These are phyloP conservation scores for Candida multigemmis DNA, from an alignment of 805 yeast genomes.

Conservation along the genomic window DNA sequence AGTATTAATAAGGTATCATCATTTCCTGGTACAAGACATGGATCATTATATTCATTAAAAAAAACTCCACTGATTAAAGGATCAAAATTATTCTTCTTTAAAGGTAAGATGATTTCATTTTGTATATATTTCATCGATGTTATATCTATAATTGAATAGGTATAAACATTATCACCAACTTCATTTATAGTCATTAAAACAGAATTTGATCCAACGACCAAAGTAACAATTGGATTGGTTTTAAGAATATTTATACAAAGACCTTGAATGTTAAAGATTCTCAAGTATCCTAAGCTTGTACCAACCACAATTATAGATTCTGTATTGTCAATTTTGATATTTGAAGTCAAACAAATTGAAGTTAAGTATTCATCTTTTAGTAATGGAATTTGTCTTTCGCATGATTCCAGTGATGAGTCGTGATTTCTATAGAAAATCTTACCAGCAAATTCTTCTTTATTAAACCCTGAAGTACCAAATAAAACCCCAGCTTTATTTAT, in stretches of 20 bases:
- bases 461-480: slow-evolving; percentile 36
- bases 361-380: slow-evolving; percentile 53
- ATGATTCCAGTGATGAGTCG: slow-evolving; percentile 48
- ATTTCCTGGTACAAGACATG: slow-evolving; percentile 68
- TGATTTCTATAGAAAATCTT: slow-evolving; percentile 64
- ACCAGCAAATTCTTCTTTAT: slow-evolving; percentile 18
- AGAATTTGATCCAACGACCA: slow-evolving; percentile 52
- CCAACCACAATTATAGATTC: slow-evolving; percentile 52
- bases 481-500: slow-evolving; percentile 60
- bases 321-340: slow-evolving; percentile 6
- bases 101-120: slow-evolving; percentile 29
- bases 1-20: slow-evolving; percentile 66
- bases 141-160: slow-evolving; percentile 41
- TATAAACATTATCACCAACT: slow-evolving; percentile 21
- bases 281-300: slow-evolving; percentile 66
- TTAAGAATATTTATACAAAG: slow-evolving; percentile 63
- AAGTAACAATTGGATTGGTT: slow-evolving; percentile 61
- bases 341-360: slow-evolving; percentile 48
- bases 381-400: slow-evolving; percentile 61
- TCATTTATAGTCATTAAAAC: slow-evolving; percentile 44
- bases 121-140: slow-evolving; percentile 28
- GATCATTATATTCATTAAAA: slow-evolving; percentile 84
- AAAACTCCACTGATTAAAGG: slow-evolving; percentile 59
- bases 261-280: slow-evolving; percentile 67
- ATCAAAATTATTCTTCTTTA: slow-evolving; percentile 9